Base-by-base conservation (phyloP, 2,329 filamentous ascomycete genomes). In the Ophidiomyces ophidiicola region DNA sequence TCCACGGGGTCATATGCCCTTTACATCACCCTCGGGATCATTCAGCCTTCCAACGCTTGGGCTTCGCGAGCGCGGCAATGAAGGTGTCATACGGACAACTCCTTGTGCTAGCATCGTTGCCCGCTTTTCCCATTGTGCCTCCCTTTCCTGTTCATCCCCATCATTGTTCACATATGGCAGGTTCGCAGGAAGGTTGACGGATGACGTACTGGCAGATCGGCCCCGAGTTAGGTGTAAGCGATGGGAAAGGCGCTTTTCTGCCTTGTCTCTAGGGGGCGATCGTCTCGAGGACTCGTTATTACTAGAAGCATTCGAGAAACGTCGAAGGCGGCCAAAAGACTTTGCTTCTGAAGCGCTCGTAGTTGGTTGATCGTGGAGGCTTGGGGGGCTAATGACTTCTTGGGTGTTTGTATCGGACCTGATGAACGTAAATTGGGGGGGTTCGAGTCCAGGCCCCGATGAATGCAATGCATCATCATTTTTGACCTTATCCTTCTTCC, bases 41-140 rank as follows among this genome's bases (percentile, higher is more conserved):
- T 48, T 54, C 12, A 57, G 44, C 11, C 44, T 44, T 37, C 50
- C 55, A 21, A 44, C 50, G 46, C 58, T 62, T 14, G 56, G 53
- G 39, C 58, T 61, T 32, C 39, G 32, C 10, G 20, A 20, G 10
- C 32, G 38, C 20, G 43, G 31, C 2, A 32, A 24, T 8, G 31
- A 7, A 6, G 43, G 34, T 24, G 46, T 53, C 46, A 58, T 66
- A 45, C 66, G 56, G 35, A 67, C 63, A 43, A 69, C 67, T 44
- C 59, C 70, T 49, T 73, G 74, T 21, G 84, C 88, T 48, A 96
- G 67, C 44, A 92, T 74, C n/a, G 87, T 94, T 19, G 90, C 90
- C 44, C 88, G 72, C 65, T 82, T 80, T 69, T 96, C 90, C 90
- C 90, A 98, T 62, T 81, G 73, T 43, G 76, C 75, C 66, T 92